These are phyloP conservation scores for Fraxinus ornus DNA, from an alignment of 305 asterid species.

Conservation along the genomic window DNA sequence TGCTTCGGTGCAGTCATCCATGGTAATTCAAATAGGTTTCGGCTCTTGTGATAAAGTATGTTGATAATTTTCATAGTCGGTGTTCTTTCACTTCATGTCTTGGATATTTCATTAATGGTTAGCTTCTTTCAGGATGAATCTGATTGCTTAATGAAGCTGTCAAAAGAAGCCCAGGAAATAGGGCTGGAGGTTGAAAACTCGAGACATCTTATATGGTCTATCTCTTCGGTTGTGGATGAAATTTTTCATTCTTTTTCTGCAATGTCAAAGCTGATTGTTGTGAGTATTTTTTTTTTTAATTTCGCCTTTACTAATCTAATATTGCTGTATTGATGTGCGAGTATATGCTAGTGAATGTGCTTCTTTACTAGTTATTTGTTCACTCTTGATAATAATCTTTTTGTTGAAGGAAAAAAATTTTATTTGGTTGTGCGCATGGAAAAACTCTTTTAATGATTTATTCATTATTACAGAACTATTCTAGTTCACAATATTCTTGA, in stretches of 20 bases:
- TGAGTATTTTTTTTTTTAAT: conserved; percentile 37
- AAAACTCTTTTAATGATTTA: not conserved
- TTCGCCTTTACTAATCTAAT: conserved; percentile 15
- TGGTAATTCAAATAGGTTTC: conserved; percentile 32
- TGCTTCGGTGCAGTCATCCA: conserved; percentile 40
- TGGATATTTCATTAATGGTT: conserved; percentile 18
- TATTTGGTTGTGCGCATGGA: not conserved
- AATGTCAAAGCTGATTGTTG: conserved; percentile 43
- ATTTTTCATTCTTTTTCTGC: conserved; percentile 42
- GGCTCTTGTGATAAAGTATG: not conserved
- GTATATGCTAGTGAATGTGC: not conserved
- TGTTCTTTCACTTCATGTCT: not conserved
- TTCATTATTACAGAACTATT: not conserved
- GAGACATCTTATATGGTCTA: conserved; percentile 39
- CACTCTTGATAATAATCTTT: not conserved
- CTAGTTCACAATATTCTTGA: conserved; percentile 12
- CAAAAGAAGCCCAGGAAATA: conserved; percentile 53
- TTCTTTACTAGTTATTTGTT: not conserved
- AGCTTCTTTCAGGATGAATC: conserved; percentile 59
- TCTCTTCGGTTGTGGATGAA: conserved; percentile 61
- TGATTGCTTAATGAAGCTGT: conserved; percentile 44
- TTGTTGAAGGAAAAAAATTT: not conserved
- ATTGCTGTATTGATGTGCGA: conserved; percentile 5
- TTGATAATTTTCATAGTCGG: not conserved
- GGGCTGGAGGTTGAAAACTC: conserved; percentile 62